Evolutionary conservation across 805 yeast genomes (phyloP).

Genomic region (Pichia insulana): DNA sequence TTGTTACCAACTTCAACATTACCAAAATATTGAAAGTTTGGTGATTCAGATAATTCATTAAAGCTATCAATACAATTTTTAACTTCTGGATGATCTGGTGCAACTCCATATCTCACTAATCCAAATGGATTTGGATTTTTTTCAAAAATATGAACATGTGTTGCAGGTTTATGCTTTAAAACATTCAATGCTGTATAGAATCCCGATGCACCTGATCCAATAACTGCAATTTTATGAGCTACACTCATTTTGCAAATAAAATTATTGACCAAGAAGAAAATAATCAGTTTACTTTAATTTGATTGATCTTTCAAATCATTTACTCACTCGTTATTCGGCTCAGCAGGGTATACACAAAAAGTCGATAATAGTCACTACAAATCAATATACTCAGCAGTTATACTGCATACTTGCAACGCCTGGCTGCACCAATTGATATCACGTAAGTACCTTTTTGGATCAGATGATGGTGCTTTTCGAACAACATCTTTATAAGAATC

Average conservation of each 20-base stretch:
- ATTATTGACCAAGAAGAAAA: too few relatives aligned
- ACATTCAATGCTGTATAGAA: constrained; percentile 80
- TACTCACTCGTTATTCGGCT: too few relatives aligned
- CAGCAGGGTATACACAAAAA: too few relatives aligned
- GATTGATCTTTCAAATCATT: too few relatives aligned
- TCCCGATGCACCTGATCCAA: constrained; percentile 97
- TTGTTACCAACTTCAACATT: constrained; percentile 42
- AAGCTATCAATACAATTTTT: constrained; percentile 77
- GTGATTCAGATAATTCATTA: constrained; percentile 31
- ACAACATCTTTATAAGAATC: constrained; percentile 41
- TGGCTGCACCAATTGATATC: constrained; percentile 82
- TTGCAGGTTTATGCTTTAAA: constrained; percentile 30
- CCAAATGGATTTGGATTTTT: constrained; percentile 87
- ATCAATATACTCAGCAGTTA: constrained; percentile 19
- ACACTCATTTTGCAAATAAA: not conserved
- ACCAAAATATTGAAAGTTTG: constrained; percentile 51
- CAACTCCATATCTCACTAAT: constrained; percentile 88
- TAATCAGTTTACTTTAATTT: too few relatives aligned
- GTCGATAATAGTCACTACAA: not conserved
- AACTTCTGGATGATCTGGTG: constrained; percentile 96
- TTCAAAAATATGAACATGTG: constrained; percentile 69
- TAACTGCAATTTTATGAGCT: constrained; percentile 49
- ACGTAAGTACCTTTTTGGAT: constrained; percentile 59
- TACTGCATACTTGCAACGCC: constrained; percentile 18
- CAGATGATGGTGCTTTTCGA: constrained; percentile 31